Conservation (phyloP, 345 rosid genomes). For the Gossypium mustelinum region DNA sequence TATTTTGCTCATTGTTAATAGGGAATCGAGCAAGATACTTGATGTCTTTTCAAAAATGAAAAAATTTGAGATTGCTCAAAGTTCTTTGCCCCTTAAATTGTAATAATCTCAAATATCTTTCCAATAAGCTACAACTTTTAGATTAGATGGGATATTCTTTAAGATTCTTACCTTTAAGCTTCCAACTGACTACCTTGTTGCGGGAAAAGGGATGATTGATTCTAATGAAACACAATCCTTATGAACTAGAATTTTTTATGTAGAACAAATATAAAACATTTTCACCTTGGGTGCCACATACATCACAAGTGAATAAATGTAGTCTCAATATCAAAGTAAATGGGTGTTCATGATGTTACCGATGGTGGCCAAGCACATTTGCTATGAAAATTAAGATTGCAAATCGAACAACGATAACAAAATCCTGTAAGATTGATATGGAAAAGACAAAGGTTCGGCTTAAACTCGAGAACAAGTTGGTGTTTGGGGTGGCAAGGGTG, state of each 20-base stretch:
- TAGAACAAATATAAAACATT: not conserved
- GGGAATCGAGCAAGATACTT: too few species aligned
- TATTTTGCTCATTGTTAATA: too few species aligned
- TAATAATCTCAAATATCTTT: too few species aligned
- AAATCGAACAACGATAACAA: not conserved
- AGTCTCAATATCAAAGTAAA: not conserved
- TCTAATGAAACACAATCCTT: not conserved
- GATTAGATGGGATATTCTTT: too few species aligned
- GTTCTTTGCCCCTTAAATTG: too few species aligned
- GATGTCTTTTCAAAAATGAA: too few species aligned
- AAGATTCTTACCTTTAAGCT: too few species aligned
- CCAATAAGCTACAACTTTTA: too few species aligned
- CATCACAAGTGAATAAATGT: not conserved
- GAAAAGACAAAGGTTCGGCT: not conserved
- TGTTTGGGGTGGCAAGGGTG: not conserved
- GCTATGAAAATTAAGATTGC: not conserved
- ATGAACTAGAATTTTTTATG: not conserved
- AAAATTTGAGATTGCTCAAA: too few species aligned
- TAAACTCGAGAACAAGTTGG: not conserved
- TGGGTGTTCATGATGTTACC: not conserved
- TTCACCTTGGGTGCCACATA: not conserved
- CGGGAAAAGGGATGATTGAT: not conserved
- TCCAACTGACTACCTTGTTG: too few species aligned
- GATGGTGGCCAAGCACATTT: not conserved
- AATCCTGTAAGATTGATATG: fast-evolving